phyloP scores from a whole-genome alignment of 805 yeast species.

The Yarrowia divulgata region DNA sequence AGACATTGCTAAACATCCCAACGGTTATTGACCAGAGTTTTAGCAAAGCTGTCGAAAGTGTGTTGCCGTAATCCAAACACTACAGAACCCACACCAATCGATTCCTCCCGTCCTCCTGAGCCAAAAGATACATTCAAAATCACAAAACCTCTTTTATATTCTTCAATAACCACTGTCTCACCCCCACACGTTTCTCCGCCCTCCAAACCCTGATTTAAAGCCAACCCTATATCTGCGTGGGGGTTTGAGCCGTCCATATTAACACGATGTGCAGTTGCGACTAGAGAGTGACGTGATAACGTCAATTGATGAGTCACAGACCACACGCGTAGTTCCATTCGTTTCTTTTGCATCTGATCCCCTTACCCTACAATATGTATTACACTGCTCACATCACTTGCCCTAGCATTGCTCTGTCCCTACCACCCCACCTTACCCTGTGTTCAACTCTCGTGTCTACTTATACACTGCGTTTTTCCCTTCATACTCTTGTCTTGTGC shows the following conservation, averaged over 20 bases:
- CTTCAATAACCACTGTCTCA: background rate
- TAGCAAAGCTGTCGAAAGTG: background rate
- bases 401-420: background rate
- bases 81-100: background rate
- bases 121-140: background rate
- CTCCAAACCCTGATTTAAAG: background rate
- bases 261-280: too few relatives aligned
- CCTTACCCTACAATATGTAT: too few relatives aligned
- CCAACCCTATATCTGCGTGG: background rate
- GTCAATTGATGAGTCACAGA: too few relatives aligned
- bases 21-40: background rate
- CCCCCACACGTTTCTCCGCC: slow-evolving; percentile 12
- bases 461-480: background rate
- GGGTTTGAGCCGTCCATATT: background rate
- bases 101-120: background rate
- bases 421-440: background rate
- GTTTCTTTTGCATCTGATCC: too few relatives aligned
- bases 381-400: background rate
- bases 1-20: background rate
- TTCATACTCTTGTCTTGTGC: too few relatives aligned
- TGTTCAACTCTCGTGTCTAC: background rate
- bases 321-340: too few relatives aligned
- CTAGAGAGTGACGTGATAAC: too few relatives aligned
- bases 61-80: too few relatives aligned
- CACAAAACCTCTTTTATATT: background rate